Evolutionary conservation across 2,329 filamentous ascomycete species (phyloP).

Genomic region (Colletotrichum eleusines): DNA sequence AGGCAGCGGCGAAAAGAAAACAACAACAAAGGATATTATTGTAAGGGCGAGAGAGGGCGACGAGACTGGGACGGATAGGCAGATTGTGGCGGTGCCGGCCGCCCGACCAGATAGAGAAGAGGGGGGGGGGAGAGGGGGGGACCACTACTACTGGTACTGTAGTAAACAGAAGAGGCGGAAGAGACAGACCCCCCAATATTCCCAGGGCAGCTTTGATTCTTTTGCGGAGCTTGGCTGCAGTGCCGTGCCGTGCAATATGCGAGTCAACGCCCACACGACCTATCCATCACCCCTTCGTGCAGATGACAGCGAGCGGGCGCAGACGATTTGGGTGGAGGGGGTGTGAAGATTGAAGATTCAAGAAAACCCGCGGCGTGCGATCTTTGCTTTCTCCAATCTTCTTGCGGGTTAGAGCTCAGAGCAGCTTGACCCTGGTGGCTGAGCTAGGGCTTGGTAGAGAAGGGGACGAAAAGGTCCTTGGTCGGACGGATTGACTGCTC

Average conservation of each 20-base stretch:
- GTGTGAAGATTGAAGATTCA: not conserved
- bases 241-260: not conserved
- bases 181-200: not conserved
- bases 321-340: not conserved
- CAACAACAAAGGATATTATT: not conserved
- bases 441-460: not conserved
- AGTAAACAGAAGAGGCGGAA: no score
- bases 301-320: not conserved
- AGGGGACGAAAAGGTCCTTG: not conserved
- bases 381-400: not conserved
- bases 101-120: not conserved
- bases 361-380: not conserved
- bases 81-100: constrained; percentile 35
- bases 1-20: not conserved
- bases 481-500: constrained; percentile 13
- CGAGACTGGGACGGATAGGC: not conserved
- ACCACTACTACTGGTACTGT: no score
- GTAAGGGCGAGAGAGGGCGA: not conserved
- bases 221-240: no score
- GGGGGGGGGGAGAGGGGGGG: no score
- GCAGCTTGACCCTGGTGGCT: constrained; percentile 6
- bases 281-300: not conserved
- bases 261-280: constrained; percentile 2
- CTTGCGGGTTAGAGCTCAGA: not conserved
- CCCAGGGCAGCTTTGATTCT: not conserved